Evolutionary conservation across 805 yeast species (phyloP), one percentile per base, ranked within the genome.

Genomic region (Sugiyamaella smithiae): DNA sequence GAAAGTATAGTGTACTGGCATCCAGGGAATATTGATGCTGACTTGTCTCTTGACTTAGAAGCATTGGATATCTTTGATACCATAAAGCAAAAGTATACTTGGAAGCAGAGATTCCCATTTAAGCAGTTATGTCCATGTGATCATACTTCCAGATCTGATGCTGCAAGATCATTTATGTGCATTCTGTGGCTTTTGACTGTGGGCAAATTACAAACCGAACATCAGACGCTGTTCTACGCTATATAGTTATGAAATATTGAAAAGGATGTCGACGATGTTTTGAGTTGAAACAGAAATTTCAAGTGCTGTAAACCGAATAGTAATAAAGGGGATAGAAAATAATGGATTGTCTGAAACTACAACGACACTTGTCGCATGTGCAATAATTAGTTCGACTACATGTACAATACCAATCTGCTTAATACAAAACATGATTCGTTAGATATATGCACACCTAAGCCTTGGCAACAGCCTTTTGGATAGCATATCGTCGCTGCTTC

Each of bases 401-500:
- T 29, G 33, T 29, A 29, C 33, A 29, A 29, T 29, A 29, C 33
- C 33, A 29, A 29, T 29, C 33, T 29, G 33, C 33, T 29, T 29
- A 16, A n/a, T n/a, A 29, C 14, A 29, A 29, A 29, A 29, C 33
- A 29, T 29, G 33, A 29, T 29, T 29, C 33, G 33, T 29, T 29
- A 29, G 33, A 29, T 29, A 29, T 29, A 29, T 29, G 33, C 33
- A 29, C 33, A 29, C 20, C 29, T 40, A 40, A 47, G 61, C 96
- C 85, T 90, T 89, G 70, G 96, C 96, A 70, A 86, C 83, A 75
- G 95, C 95, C 82, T 88, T 90, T 81, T 85, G 88, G 69, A 88
- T 91, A 76, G 89, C 87, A 73, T 75, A 85, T 79, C 89, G 86
- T 79, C 88, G 88, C 82, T 95, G 97, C 84, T 91, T 93, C 86